phyloP scores from a whole-genome alignment of 768 basidiomycete genomes.

The Fomitopsis pulvina region DNA sequence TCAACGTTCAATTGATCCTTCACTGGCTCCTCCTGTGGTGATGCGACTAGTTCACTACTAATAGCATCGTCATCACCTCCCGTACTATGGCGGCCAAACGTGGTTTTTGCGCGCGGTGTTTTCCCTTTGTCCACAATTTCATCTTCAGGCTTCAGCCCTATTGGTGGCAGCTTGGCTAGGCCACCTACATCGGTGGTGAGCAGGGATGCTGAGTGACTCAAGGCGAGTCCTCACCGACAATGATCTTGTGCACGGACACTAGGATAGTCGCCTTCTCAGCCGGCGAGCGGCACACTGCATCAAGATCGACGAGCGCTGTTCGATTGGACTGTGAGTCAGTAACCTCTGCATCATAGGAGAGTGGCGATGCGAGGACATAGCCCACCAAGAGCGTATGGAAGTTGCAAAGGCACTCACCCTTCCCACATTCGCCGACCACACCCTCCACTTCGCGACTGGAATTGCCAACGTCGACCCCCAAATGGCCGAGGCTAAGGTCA shows the following conservation, averaged over 20 bases:
- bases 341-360: not conserved
- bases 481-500: constrained; percentile 81
- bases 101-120: constrained; percentile 8
- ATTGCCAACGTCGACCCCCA: constrained; percentile 73
- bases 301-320: constrained; percentile 48
- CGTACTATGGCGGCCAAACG: not conserved
- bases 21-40: not conserved
- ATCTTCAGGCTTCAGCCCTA: constrained; percentile 65
- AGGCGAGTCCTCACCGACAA: constrained; percentile 72
- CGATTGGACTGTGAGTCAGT: not conserved
- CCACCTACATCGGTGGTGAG: constrained; percentile 38
- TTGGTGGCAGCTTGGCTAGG: constrained; percentile 63
- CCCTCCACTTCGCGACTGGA: constrained; percentile 45
- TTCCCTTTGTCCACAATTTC: constrained; percentile 29
- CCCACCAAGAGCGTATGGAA: not conserved
- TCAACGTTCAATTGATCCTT: not conserved
- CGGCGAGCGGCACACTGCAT: constrained; percentile 49
- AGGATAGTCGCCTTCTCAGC: constrained; percentile 75
- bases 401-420: constrained; percentile 44
- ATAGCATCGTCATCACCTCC: constrained; percentile 11
- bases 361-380: not conserved
- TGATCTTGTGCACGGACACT: constrained; percentile 76
- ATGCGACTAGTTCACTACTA: not conserved
- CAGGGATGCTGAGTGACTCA: not conserved
- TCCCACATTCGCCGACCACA: constrained; percentile 69